phyloP scores from a whole-genome alignment of 305 asterid genomes.

The Solanum hybrid region DNA sequence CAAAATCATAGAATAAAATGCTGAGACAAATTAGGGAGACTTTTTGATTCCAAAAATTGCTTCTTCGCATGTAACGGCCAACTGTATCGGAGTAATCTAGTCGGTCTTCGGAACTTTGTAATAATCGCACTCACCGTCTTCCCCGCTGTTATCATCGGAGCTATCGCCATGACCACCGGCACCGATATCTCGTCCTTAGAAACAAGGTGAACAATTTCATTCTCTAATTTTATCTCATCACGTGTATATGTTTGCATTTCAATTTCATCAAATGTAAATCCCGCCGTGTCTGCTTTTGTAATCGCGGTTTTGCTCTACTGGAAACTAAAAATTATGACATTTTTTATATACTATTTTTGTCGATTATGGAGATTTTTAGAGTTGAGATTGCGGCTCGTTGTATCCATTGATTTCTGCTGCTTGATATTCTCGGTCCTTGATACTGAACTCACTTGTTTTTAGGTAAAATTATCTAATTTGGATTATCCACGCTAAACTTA shows the following conservation, averaged over 20 bases:
- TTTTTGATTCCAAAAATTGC: background rate
- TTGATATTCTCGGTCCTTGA: background rate
- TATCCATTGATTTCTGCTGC: background rate
- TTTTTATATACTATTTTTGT: background rate
- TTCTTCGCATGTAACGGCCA: background rate
- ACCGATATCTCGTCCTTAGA: constrained; percentile 18
- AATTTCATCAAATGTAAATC: background rate
- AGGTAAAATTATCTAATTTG: background rate
- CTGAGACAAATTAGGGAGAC: background rate
- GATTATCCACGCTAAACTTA: background rate
- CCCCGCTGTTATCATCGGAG: background rate
- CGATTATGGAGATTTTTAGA: background rate
- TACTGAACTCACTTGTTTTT: background rate
- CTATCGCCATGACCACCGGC: constrained; percentile 4
- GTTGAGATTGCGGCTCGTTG: background rate
- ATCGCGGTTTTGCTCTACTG: background rate
- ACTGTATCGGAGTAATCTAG: background rate
- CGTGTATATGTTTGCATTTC: background rate
- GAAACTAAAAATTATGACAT: background rate
- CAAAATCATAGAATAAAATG: background rate
- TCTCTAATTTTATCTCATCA: background rate
- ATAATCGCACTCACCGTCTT: background rate
- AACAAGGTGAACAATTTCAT: constrained; percentile 9
- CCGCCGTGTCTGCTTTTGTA: background rate
- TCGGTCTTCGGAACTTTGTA: background rate